These are phyloP conservation scores for Rhinocladiella similis DNA, from an alignment of 2,329 filamentous ascomycete genomes.

Conservation along the genomic window DNA sequence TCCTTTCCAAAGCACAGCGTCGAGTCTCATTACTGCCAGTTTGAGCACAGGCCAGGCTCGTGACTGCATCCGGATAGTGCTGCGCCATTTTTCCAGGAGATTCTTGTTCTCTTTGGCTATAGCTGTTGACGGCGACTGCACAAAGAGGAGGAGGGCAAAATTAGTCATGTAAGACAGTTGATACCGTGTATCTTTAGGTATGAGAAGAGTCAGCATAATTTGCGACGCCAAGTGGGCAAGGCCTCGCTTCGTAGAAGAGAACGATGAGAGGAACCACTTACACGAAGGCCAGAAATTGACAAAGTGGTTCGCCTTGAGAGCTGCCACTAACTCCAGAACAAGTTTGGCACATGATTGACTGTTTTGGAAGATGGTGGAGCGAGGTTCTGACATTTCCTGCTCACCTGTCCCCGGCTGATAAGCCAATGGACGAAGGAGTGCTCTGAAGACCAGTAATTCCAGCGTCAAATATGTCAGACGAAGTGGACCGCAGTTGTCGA, in stretches of 20 bases:
- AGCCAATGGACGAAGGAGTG: constrained; percentile 13
- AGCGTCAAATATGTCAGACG: constrained; percentile 14
- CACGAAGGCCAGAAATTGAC: constrained; percentile 17
- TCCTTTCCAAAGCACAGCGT: constrained; percentile 12
- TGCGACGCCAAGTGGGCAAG: not conserved
- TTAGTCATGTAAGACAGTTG: constrained; percentile 17
- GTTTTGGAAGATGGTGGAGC: constrained; percentile 15
- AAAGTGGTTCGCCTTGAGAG: constrained; percentile 13
- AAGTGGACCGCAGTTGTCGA: constrained; percentile 11
- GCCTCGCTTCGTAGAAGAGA: not conserved
- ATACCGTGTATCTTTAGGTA: constrained; percentile 10
- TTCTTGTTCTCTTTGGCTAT: constrained; percentile 11
- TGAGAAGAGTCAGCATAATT: constrained; percentile 5
- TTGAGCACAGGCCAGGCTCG: constrained; percentile 15
- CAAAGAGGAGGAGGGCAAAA: constrained; percentile 12
- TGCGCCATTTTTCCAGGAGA: constrained; percentile 13
- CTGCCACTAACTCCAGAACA: constrained; percentile 10
- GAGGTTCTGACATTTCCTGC: constrained; percentile 4
- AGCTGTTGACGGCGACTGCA: constrained; percentile 12
- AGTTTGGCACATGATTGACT: constrained; percentile 15
- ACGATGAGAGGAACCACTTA: constrained; percentile 7
- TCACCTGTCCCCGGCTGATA: constrained; percentile 7
- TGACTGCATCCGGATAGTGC: constrained; percentile 14
- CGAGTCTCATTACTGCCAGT: constrained; percentile 13
- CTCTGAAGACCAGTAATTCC: constrained; percentile 12